phyloP scores from a whole-genome alignment of 176 grass and related monocot species.

The Elymus sibiricus region DNA sequence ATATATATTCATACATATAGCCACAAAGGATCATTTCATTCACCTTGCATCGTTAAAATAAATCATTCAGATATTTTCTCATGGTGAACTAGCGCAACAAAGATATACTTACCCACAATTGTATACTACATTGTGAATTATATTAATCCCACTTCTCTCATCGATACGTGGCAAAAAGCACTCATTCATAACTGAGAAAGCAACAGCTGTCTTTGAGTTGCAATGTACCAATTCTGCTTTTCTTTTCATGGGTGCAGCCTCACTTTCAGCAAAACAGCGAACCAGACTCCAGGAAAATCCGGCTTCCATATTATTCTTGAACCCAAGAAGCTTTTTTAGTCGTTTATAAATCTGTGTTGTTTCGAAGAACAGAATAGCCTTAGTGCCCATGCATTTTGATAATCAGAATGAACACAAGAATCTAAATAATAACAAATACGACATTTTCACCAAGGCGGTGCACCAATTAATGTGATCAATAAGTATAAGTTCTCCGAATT shows the following conservation, averaged over 20 bases:
- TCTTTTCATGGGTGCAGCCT: conserved; percentile 20
- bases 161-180: conserved; percentile 81
- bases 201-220: conserved; percentile 89
- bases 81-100: background rate
- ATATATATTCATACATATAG: background rate
- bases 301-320: conserved; percentile 74
- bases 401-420: conserved; percentile 23
- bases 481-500: background rate
- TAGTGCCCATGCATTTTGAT: conserved; percentile 20
- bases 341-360: conserved; percentile 57
- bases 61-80: conserved; percentile 1
- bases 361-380: background rate
- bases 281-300: conserved; percentile 89
- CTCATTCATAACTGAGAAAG: conserved; percentile 89
- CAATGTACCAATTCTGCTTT: conserved; percentile 47
- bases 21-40: conserved; percentile 14
- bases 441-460: background rate
- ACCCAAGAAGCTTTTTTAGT: conserved; percentile 73
- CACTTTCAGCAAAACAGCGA: conserved; percentile 64
- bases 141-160: conserved; percentile 85
- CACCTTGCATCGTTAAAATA: conserved; percentile 1
- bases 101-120: conserved; percentile 85
- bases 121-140: conserved; percentile 92
- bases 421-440: conserved; percentile 9
- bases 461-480: conserved; percentile 23